Evolutionary conservation across 2,329 filamentous ascomycete genomes (phyloP).

Genomic region (Fusarium coffeatum): DNA sequence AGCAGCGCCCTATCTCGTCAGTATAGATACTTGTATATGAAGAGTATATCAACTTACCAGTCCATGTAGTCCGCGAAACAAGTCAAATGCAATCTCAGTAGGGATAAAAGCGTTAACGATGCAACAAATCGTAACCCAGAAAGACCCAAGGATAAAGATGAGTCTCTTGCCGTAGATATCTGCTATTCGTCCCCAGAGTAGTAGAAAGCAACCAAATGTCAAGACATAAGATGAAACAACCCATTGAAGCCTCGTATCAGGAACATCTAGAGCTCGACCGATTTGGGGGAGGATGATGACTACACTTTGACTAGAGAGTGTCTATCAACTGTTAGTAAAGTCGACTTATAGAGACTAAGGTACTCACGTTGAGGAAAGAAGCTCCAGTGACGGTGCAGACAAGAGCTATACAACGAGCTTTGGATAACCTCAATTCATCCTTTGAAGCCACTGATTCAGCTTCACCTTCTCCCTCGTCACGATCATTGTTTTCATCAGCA

Average conservation of each 20-base stretch:
- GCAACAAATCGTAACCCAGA: constrained; percentile 70
- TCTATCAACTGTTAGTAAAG: constrained; percentile 23
- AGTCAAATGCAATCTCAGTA: constrained; percentile 74
- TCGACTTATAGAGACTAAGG: not conserved
- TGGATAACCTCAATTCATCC: constrained; percentile 56
- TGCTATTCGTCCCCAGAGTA: constrained; percentile 75
- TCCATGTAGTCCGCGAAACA: constrained; percentile 75
- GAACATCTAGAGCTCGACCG: constrained; percentile 65
- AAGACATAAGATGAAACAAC: constrained; percentile 74
- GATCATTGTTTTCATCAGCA: not conserved
- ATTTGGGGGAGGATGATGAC: constrained; percentile 65
- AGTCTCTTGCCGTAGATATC: constrained; percentile 74
- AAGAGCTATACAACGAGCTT: constrained; percentile 64
- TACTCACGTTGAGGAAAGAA: constrained; percentile 64
- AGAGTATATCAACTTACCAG: constrained; percentile 52
- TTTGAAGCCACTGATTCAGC: constrained; percentile 40
- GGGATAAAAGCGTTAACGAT: constrained; percentile 72
- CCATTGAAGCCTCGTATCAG: constrained; percentile 71
- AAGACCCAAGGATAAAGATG: constrained; percentile 73
- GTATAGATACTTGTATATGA: not conserved
- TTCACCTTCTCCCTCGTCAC: constrained; percentile 17
- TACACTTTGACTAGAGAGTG: constrained; percentile 46
- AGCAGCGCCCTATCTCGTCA: constrained; percentile 64
- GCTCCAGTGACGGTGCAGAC: constrained; percentile 67
- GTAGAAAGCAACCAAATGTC: constrained; percentile 74